Conservation (phyloP, 805 yeast species). For the Barnettozyma vustinii region DNA sequence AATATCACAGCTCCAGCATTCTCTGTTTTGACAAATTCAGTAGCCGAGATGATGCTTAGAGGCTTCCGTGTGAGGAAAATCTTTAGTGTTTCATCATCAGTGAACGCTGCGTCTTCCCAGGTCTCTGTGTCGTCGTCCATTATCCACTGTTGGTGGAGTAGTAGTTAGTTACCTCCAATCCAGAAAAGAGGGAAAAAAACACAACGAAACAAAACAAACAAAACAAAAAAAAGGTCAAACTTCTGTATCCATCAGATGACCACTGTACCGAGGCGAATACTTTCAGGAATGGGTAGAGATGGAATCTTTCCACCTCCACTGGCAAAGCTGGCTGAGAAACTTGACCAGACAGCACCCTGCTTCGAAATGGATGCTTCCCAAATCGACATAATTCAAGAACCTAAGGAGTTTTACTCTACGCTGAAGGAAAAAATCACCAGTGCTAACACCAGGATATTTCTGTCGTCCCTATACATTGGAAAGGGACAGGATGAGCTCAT, state of each 20-base stretch:
- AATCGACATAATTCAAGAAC: constrained; percentile 58
- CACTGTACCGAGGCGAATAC: constrained; percentile 1
- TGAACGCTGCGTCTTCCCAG: constrained; percentile 7
- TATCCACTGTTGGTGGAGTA: neutral
- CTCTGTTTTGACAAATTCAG: constrained; percentile 37
- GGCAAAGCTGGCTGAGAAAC: constrained; percentile 39
- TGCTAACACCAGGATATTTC: constrained; percentile 66
- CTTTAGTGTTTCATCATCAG: constrained; percentile 7
- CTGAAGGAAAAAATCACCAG: constrained; percentile 55
- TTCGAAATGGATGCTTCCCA: constrained; percentile 53
- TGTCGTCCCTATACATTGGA: constrained; percentile 85
- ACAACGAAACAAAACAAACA: neutral
- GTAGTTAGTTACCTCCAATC: too few species aligned
- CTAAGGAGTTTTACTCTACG: constrained; percentile 63
- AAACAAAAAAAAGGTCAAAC: too few species aligned
- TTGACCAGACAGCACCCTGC: constrained; percentile 63
- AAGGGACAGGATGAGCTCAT: constrained; percentile 74
- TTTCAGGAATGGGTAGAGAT: constrained; percentile 3
- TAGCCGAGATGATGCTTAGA: constrained; percentile 18
- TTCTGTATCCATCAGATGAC: constrained; percentile 5
- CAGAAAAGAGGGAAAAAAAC: neutral
- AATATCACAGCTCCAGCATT: constrained; percentile 44
- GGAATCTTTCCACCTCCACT: constrained; percentile 38
- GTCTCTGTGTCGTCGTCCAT: neutral
- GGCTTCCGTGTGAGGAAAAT: constrained; percentile 24